Evolutionary conservation across 495 filamentous ascomycete species (phyloP).

Genomic region (Annulohypoxylon maeteangense): DNA sequence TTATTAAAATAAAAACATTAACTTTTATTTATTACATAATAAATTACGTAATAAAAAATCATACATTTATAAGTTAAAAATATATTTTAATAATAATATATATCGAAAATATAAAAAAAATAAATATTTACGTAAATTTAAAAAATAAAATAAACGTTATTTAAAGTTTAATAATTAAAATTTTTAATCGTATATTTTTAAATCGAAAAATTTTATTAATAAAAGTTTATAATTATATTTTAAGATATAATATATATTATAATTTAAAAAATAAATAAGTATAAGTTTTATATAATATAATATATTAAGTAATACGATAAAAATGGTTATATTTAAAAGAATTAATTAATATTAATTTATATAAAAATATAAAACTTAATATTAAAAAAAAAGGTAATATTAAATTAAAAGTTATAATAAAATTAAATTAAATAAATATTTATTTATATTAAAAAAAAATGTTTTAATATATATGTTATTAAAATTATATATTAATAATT

Average conservation of each 20-base stretch:
- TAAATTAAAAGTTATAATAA: conserved; percentile 13
- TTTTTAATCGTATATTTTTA: neutral
- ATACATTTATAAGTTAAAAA: neutral
- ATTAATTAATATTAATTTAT: neutral
- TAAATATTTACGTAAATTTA: neutral
- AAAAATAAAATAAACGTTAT: neutral
- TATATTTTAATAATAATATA: conserved; percentile 8
- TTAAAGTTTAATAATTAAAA: neutral
- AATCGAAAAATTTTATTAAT: conserved; percentile 10
- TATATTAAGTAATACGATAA: conserved; percentile 16
- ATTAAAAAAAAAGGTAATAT: no score
- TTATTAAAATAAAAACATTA: no score
- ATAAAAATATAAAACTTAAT: conserved; percentile 13
- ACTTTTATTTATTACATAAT: neutral
- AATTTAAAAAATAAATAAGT: conserved; percentile 21
- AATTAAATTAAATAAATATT: neutral
- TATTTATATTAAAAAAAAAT: no score
- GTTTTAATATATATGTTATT: no score
- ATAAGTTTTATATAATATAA: conserved; percentile 8
- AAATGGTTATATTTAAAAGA: conserved; percentile 21
- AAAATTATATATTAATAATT: no score
- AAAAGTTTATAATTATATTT: conserved; percentile 16
- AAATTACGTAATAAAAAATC: neutral
- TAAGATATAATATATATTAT: conserved; percentile 18
- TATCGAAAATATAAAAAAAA: neutral